Evolutionary conservation across 108 stramenopile species (phyloP).

Genomic region (Fragilaria crotonensis): DNA sequence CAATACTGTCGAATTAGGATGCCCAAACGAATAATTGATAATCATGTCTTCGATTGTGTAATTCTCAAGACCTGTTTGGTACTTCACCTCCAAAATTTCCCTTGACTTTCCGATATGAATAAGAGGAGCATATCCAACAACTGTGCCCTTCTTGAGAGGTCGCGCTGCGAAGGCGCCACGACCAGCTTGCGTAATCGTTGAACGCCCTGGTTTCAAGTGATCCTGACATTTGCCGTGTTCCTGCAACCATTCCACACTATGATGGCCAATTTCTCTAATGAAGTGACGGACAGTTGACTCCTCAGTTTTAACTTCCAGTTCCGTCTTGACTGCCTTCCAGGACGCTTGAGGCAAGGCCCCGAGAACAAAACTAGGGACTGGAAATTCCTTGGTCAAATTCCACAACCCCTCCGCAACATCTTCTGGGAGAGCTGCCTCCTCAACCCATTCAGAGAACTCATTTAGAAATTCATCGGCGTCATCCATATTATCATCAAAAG

Average conservation of each 20-base stretch:
- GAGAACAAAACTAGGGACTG: not conserved
- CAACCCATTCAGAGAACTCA: constrained; percentile 18
- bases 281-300: not conserved
- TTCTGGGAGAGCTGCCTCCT: constrained; percentile 10
- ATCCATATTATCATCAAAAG: constrained; percentile 28
- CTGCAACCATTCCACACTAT: constrained; percentile 45
- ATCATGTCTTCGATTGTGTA: constrained; percentile 37
- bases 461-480: constrained; percentile 31
- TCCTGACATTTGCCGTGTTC: constrained; percentile 73
- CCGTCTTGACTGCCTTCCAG: not conserved
- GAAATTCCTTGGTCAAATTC: constrained; percentile 25
- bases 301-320: not conserved
- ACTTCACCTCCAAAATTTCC: constrained; percentile 11
- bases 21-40: constrained; percentile 75
- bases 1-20: constrained; percentile 60
- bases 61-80: constrained; percentile 6
- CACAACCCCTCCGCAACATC: constrained; percentile 29
- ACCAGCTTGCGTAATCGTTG: constrained; percentile 70
- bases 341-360: not conserved
- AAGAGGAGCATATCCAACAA: constrained; percentile 75
- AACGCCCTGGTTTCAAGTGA: constrained; percentile 51
- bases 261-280: constrained; percentile 12
- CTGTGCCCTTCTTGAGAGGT: constrained; percentile 52
- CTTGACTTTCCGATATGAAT: constrained; percentile 33
- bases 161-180: constrained; percentile 79